phyloP scores from a whole-genome alignment of 1,284 basidiomycete genomes.

The Malassezia sympodialis region DNA sequence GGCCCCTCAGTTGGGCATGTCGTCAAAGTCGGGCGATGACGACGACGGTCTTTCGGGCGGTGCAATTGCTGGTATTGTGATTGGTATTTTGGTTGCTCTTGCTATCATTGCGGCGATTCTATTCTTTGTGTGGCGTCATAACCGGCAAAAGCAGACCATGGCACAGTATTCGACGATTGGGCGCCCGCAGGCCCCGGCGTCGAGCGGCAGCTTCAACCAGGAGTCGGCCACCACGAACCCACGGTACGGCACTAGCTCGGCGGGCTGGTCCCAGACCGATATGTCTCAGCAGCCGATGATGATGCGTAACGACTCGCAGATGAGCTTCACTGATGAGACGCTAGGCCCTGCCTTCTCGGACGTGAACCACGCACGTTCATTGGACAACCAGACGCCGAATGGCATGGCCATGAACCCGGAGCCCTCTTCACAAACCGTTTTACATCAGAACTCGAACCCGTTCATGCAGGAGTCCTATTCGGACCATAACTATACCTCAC shows the following conservation, averaged over 20 bases:
- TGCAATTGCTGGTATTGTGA: constrained; percentile 16
- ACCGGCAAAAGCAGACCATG: not conserved
- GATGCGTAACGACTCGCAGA: not conserved
- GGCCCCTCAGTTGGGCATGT: not conserved
- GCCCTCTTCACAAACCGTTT: not conserved
- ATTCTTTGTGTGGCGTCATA: not conserved
- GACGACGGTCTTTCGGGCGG: constrained; percentile 12
- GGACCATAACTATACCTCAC: not conserved
- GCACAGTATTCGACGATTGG: not conserved
- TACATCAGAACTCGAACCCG: not conserved
- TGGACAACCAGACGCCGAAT: not conserved
- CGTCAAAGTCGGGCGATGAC: not conserved
- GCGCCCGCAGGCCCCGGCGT: not conserved
- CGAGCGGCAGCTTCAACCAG: not conserved
- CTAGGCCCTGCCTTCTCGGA: not conserved
- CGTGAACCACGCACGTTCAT: not conserved
- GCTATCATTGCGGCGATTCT: not conserved
- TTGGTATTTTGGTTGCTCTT: constrained; percentile 3
- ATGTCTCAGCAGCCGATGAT: not conserved
- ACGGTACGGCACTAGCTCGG: not conserved
- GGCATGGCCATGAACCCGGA: not conserved
- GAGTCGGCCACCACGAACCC: not conserved
- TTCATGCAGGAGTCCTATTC: not conserved
- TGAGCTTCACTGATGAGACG: not conserved
- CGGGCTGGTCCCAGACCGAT: not conserved